Conservation (phyloP, 495 filamentous ascomycete species). For the Sordaria brevicollis region DNA sequence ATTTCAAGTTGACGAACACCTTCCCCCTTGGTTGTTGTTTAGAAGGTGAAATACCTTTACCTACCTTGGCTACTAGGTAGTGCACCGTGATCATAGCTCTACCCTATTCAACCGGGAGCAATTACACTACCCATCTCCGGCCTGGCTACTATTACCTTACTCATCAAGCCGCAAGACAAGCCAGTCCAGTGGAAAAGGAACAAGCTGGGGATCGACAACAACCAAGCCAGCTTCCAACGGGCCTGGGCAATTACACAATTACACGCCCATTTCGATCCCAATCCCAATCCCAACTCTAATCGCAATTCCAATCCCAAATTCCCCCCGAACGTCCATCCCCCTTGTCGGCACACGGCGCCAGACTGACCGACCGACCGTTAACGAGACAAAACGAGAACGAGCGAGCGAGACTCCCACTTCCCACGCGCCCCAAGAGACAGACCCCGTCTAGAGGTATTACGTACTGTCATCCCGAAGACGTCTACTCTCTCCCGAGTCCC, state of each 20-base stretch:
- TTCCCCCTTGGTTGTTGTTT: not conserved
- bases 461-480: not conserved
- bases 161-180: not conserved
- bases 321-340: not conserved
- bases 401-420: not conserved
- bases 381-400: not conserved
- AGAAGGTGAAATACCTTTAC: not conserved
- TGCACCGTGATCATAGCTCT: too few species aligned
- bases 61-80: too few species aligned
- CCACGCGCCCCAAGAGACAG: not conserved
- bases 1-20: not conserved
- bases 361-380: not conserved
- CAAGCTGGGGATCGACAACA: not conserved
- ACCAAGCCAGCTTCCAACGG: not conserved
- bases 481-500: not conserved
- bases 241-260: not conserved
- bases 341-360: not conserved
- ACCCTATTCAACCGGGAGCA: not conserved
- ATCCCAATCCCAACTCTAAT: not conserved
- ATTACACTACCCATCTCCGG: not conserved
- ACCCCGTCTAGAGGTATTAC: not conserved
- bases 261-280: not conserved
- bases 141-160: not conserved
- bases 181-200: not conserved
- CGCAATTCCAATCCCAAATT: not conserved